Base-by-base conservation (phyloP, 2,329 filamentous ascomycete genomes). In the Paracoccidioides brasiliensis region DNA sequence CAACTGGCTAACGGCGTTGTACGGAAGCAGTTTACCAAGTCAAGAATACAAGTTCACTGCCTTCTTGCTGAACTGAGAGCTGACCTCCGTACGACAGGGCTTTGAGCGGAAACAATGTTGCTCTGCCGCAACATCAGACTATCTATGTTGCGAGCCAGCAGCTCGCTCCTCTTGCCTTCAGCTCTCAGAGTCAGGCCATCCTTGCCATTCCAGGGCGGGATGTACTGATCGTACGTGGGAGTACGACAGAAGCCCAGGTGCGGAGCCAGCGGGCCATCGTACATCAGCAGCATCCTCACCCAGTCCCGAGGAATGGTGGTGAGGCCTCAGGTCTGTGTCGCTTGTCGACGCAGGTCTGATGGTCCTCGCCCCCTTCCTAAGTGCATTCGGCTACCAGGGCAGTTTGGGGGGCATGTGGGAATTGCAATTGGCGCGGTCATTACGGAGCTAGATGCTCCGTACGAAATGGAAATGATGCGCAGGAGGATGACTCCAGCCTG, bases 381-480 rank as follows among this genome's bases (percentile, higher is more conserved):
- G 38, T 54, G 55, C 32, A 35, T 12, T 42, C 42, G 55, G 32
- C 12, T 56, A 8, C 44, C 45, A 15, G 44, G 44, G 5, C 52
- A 54, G 15, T 57, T 57, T 54, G 32, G 49, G 42, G 50, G 35
- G 54, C 54, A 43, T 52, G 46, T 45, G 50, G 55, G 53, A 56
- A 56, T 38, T 57, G 52, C 38, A 57, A 54, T 9, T 57, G 44
- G 51, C 38, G 51, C 6, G 44, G 54, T 43, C 55, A 53, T 43
- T n/a, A n/a, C 22, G 35, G 44, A 35, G 30, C 40, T 50, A 38
- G 37, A 42, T 57, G 48, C 52, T 52, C 52, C 35, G 53, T 57
- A 52, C 30, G 40, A 49, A 45, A 55, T 49, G 33, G 32, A 2
- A 35, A 57, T 15, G 44, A 45, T 49, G 52, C 12, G 32, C 35